A percentile compares a stretch with the other conserved stretches of the same genome.
These are phyloP conservation scores for Oenanthe sinensis DNA, from an alignment of 129 eudicot species.

Conservation along the genomic window DNA sequence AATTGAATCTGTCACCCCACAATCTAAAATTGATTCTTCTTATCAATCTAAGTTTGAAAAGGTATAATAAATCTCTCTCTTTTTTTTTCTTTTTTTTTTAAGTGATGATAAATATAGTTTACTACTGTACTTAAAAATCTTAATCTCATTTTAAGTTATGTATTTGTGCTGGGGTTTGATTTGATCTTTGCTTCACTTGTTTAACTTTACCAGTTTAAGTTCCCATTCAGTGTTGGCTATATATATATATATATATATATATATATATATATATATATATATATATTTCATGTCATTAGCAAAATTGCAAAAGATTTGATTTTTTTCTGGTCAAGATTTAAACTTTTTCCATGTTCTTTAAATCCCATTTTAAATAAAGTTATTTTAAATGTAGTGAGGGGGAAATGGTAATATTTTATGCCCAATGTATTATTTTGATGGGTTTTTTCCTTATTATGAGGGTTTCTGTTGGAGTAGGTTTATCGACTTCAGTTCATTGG, in stretches of 20 bases:
- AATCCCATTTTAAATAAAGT: not conserved
- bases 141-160: not conserved
- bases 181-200: not conserved
- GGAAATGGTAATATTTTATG: not conserved
- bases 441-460: not conserved
- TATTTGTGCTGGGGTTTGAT: not conserved
- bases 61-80: slow-evolving; percentile 23
- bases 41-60: slow-evolving; percentile 87
- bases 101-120: not conserved
- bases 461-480: not conserved
- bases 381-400: not conserved
- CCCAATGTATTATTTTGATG: not conserved
- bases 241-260: not conserved
- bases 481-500: not conserved
- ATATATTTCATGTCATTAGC: not conserved
- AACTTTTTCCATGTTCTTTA: too few relatives aligned
- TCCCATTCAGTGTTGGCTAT: not conserved
- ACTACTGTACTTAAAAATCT: slow-evolving; percentile 4
- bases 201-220: not conserved
- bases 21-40: slow-evolving; percentile 83
- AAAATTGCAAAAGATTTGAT: not conserved
- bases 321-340: not conserved
- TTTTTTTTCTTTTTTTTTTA: not conserved
- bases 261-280: not conserved
- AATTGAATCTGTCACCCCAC: slow-evolving; percentile 89